These are phyloP conservation scores for Xylariaceae sp. DNA, from an alignment of 2,329 filamentous ascomycete species.

Conservation along the genomic window DNA sequence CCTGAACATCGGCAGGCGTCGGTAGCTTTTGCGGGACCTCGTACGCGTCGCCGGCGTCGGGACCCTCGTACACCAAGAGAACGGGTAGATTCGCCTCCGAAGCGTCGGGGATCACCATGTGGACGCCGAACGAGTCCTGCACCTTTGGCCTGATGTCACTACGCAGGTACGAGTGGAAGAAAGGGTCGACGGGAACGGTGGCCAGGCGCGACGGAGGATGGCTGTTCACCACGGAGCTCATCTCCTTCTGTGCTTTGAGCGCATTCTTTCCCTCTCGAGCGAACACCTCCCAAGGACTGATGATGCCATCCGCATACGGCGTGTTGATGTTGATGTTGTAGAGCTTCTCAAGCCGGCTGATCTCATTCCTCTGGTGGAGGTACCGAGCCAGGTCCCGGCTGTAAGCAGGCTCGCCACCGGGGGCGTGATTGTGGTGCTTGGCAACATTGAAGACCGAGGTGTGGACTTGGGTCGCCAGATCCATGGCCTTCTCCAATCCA, in stretches of 20 bases:
- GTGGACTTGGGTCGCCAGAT: slow-evolving; percentile 82
- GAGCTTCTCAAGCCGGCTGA: slow-evolving; percentile 72
- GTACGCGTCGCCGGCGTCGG: slow-evolving; percentile 44
- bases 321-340: slow-evolving; percentile 87
- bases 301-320: slow-evolving; percentile 62
- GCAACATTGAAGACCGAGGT: slow-evolving; percentile 78
- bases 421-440: slow-evolving; percentile 69
- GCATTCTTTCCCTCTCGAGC: slow-evolving; percentile 79
- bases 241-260: slow-evolving; percentile 68
- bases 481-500: slow-evolving; percentile 78
- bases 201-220: slow-evolving; percentile 69
- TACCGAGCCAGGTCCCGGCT: slow-evolving; percentile 85
- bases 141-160: slow-evolving; percentile 59
- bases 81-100: slow-evolving; percentile 55
- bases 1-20: slow-evolving; percentile 42
- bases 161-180: slow-evolving; percentile 70
- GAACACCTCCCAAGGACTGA: slow-evolving; percentile 81
- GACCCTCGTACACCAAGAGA: slow-evolving; percentile 69
- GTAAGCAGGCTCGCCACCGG: slow-evolving; percentile 68
- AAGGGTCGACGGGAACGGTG: slow-evolving; percentile 64
- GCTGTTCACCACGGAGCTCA: slow-evolving; percentile 65
- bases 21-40: slow-evolving; percentile 51
- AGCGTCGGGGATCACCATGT: slow-evolving; percentile 64
- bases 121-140: slow-evolving; percentile 65
- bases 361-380: slow-evolving; percentile 72